A percentile compares a stretch with the other conserved stretches of the same genome.
phyloP scores from a whole-genome alignment of 805 yeast genomes.

The Yamadazyma olivae region DNA sequence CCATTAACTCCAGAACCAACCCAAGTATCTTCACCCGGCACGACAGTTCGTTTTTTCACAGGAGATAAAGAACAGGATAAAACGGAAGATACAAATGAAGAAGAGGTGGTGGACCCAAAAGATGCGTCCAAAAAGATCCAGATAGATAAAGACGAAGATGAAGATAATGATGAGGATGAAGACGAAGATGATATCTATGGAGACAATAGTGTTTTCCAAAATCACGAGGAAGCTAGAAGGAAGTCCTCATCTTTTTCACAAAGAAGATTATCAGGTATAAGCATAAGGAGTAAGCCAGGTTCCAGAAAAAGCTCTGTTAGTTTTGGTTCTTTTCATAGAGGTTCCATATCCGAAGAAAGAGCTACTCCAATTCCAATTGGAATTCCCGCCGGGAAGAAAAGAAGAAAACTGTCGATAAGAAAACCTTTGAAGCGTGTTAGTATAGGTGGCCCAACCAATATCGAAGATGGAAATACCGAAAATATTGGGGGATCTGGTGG shows the following conservation, averaged over 20 bases:
- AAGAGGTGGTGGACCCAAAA: constrained; percentile 12
- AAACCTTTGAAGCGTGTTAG: constrained; percentile 13
- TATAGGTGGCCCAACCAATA: constrained; percentile 5
- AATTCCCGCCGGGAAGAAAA: constrained; percentile 33
- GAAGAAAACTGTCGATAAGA: constrained; percentile 26
- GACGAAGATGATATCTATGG: constrained; percentile 11
- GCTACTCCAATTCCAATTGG: constrained; percentile 33
- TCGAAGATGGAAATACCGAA: neutral
- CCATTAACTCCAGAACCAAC: constrained; percentile 9
- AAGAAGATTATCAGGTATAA: constrained; percentile 36
- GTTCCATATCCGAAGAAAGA: constrained; percentile 9
- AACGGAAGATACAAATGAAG: constrained; percentile 6
- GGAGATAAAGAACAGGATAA: neutral
- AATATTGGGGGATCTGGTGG: neutral
- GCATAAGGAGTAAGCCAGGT: constrained; percentile 14
- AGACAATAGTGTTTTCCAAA: constrained; percentile 31
- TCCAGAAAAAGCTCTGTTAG: constrained; percentile 30
- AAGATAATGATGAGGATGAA: constrained; percentile 10
- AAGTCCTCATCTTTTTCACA: constrained; percentile 28
- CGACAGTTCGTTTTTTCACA: constrained; percentile 5
- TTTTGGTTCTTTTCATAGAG: constrained; percentile 15
- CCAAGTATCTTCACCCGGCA: constrained; percentile 6
- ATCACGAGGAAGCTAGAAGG: constrained; percentile 21
- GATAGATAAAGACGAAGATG: constrained; percentile 5
- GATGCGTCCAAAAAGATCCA: constrained; percentile 8